These are phyloP conservation scores for Penicillium hesseltinei DNA, from an alignment of 2,329 filamentous ascomycete genomes.

Conservation along the genomic window DNA sequence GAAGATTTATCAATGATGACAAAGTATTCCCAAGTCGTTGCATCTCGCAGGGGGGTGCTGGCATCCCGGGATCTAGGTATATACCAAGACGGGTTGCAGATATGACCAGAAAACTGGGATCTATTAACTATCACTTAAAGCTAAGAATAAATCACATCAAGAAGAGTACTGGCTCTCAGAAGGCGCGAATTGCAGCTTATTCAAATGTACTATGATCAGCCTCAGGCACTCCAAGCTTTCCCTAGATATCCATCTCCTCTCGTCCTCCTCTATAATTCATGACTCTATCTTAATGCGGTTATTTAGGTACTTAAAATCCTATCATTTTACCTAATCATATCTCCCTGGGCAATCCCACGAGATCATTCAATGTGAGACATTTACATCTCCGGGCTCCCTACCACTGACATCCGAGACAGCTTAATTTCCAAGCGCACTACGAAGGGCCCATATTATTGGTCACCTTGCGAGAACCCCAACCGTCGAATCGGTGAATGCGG, in stretches of 20 bases:
- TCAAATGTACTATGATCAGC: not conserved
- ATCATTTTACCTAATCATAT: not conserved
- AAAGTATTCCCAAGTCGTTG: not conserved
- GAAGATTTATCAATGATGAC: not conserved
- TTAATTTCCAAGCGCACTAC: constrained; percentile 1
- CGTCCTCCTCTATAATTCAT: not conserved
- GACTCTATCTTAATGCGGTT: not conserved
- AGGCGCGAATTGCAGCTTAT: not conserved
- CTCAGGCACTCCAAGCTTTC: not conserved
- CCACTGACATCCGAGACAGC: not conserved
- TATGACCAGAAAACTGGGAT: not conserved
- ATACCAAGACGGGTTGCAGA: not conserved
- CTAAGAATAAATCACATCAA: not conserved
- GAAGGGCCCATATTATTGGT: not conserved
- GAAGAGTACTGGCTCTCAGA: not conserved
- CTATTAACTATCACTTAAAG: not conserved
- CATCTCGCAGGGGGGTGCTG: not conserved
- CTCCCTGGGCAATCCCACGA: not conserved
- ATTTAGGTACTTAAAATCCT: not conserved
- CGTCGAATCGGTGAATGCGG: constrained; percentile 1
- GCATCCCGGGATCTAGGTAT: not conserved
- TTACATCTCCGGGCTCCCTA: not conserved
- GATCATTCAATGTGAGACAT: not conserved
- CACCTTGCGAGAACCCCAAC: not conserved
- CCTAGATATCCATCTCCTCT: not conserved